phyloP scores from a whole-genome alignment of 1,139 yeast species.

The Kurtzmaniella quercitrusa region DNA sequence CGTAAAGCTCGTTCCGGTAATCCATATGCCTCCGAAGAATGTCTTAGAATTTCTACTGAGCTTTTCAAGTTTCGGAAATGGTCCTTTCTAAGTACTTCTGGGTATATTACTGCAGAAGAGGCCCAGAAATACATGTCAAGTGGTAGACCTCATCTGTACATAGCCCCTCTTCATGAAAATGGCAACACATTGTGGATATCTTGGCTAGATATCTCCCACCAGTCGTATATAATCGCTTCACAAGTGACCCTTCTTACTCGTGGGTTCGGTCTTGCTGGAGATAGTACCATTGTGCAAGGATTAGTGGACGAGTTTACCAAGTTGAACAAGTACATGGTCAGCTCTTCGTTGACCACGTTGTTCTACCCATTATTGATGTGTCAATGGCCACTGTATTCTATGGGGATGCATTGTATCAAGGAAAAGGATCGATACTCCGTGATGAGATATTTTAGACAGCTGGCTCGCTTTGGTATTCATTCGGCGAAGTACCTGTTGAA shows the following conservation, averaged over 20 bases:
- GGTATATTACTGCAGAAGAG: neutral
- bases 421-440: slow-evolving; percentile 41
- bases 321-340: slow-evolving; percentile 20
- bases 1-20: slow-evolving; percentile 33
- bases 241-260: slow-evolving; percentile 31
- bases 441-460: slow-evolving; percentile 38
- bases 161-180: neutral
- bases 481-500: slow-evolving; percentile 46
- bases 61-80: neutral
- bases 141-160: neutral
- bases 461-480: slow-evolving; percentile 45
- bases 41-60: neutral
- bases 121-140: neutral
- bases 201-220: slow-evolving; percentile 45
- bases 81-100: neutral
- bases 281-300: slow-evolving; percentile 32
- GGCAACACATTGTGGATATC: slow-evolving; percentile 16
- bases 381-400: slow-evolving; percentile 62
- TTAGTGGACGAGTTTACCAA: slow-evolving; percentile 27
- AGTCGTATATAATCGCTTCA: slow-evolving; percentile 32
- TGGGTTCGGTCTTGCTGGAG: slow-evolving; percentile 32
- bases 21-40: neutral
- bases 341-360: slow-evolving; percentile 19
- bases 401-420: slow-evolving; percentile 53
- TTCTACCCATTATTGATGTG: slow-evolving; percentile 40